These are phyloP conservation scores for Nematodospora valgi DNA, from an alignment of 805 yeast genomes.

Conservation along the genomic window DNA sequence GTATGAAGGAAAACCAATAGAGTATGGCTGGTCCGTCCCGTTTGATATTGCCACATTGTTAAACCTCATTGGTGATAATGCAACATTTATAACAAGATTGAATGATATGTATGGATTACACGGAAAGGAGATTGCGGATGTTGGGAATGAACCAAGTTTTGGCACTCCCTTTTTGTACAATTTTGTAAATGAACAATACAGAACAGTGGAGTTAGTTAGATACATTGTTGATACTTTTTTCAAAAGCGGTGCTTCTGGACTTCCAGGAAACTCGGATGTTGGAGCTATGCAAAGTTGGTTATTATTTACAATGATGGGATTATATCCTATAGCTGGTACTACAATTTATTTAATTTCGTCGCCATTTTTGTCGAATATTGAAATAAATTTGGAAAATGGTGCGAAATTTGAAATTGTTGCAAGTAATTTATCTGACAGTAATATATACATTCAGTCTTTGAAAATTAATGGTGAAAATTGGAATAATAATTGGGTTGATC, in stretches of 20 bases:
- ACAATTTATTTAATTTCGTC: slow-evolving; percentile 28
- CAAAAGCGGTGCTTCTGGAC: slow-evolving; percentile 20
- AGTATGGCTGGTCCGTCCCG: slow-evolving; percentile 35
- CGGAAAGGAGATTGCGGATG: slow-evolving; percentile 26
- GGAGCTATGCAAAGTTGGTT: slow-evolving; percentile 40
- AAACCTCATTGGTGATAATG: slow-evolving; percentile 22
- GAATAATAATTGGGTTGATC: slow-evolving; percentile 29
- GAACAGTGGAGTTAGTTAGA: slow-evolving; percentile 26
- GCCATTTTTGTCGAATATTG: slow-evolving; percentile 24
- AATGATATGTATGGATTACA: slow-evolving; percentile 33
- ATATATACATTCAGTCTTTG: slow-evolving; percentile 26
- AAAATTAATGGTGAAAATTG: slow-evolving; percentile 24
- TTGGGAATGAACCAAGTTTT: slow-evolving; percentile 38
- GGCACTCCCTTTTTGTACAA: slow-evolving; percentile 32
- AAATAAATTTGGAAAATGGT: slow-evolving; percentile 21
- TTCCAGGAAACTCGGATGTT: slow-evolving; percentile 37
- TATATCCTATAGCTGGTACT: slow-evolving; percentile 35
- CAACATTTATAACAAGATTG: slow-evolving; percentile 20
- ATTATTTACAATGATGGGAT: slow-evolving; percentile 29
- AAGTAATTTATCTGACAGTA: slow-evolving; percentile 17
- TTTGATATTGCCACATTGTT: slow-evolving; percentile 27
- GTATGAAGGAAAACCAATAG: slow-evolving; percentile 31
- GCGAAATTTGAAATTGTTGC: slow-evolving; percentile 20
- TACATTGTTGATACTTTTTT: slow-evolving; percentile 24
- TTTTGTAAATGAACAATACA: slow-evolving; percentile 23